Evolutionary conservation across 2,329 filamentous ascomycete genomes (phyloP), one percentile per base, ranked within the genome.

Genomic region (Talaromyces verruculosus): DNA sequence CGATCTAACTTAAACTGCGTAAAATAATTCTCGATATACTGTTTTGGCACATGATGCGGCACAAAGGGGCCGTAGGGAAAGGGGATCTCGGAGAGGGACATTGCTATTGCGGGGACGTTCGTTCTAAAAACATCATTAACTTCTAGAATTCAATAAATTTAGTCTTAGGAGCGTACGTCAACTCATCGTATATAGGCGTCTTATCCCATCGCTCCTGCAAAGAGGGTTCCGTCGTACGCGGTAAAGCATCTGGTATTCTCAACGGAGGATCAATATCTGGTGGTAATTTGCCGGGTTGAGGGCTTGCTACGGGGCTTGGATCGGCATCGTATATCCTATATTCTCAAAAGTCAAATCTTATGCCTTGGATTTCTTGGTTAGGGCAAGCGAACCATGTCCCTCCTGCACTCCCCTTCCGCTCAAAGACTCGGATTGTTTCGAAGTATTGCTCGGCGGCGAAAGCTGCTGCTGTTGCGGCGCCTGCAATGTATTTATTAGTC

Each of bases 21-120:
- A 68, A 87, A 84, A 68, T 87, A 87, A 37, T 81, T 81, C 64
- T 86, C 81, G 2, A 88, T 79, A 64, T 87, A 87, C 68, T 86
- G 84, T 2, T 82, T 80, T 0, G 85, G 82, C 0, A 87, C 74
- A 67, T 83, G 79, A 69, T 87, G 84, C 0, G 85, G 85, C 13
- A 81, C 82, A 69, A 87, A 87, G 0, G 85, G 84, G 0, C 84
- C 85, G 65, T 86, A 86, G 0, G 84, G 75, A 68, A 87, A 87
- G 0, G 77, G 77, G 0, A 75, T 57, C 65, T 87, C 85, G 0
- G 84, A 86, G 68, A 86, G 76, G 19, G 73, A 74, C 76, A 79
- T 79, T 10, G 75, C 76, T 39, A 78, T 76, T n/a, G 74, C 75
- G 2, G 76, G 76, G 1, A 79, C 76, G 68, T 79, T 78, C 13